phyloP scores from a whole-genome alignment of 106 monocot species.

The Dioscorea zingiberensis region DNA sequence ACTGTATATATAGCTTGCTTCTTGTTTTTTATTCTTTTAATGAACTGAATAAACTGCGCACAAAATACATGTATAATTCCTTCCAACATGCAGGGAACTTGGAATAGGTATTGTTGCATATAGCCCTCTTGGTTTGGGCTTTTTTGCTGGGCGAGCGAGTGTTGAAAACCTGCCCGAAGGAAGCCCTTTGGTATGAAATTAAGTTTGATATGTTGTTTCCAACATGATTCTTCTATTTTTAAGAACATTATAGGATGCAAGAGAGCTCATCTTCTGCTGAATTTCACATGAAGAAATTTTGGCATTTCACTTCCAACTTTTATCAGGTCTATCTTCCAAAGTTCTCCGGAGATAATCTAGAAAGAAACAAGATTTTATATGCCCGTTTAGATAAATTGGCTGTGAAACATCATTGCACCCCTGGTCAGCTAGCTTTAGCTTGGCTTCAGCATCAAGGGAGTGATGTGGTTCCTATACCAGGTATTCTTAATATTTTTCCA shows the following conservation, averaged over 20 bases:
- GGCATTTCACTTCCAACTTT: not conserved
- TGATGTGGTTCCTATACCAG: conserved; percentile 77
- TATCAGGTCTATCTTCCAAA: conserved; percentile 49
- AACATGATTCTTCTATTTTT: conserved; percentile 36
- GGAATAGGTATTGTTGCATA: conserved; percentile 70
- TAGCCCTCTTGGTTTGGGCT: conserved; percentile 71
- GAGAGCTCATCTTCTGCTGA: not conserved
- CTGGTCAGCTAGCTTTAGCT: conserved; percentile 73
- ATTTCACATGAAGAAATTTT: no score
- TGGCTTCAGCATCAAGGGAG: conserved; percentile 73
- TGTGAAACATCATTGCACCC: conserved; percentile 38
- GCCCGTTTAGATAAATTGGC: conserved; percentile 38
- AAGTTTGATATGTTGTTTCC: conserved; percentile 24
- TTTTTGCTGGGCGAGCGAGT: conserved; percentile 63
- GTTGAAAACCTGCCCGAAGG: conserved; percentile 45
- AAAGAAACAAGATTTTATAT: conserved; percentile 67
- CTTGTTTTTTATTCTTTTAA: no score
- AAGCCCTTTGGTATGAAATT: conserved; percentile 62
- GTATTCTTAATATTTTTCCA: conserved; percentile 8
- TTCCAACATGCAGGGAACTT: conserved; percentile 45
- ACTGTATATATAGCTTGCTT: no score
- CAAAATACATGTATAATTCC: conserved; percentile 24
- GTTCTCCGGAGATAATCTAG: conserved; percentile 50
- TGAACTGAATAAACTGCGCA: no score
- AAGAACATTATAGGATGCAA: not conserved